Conservation (phyloP, 2,329 filamentous ascomycete species). For the Grosmannia huntii region DNA sequence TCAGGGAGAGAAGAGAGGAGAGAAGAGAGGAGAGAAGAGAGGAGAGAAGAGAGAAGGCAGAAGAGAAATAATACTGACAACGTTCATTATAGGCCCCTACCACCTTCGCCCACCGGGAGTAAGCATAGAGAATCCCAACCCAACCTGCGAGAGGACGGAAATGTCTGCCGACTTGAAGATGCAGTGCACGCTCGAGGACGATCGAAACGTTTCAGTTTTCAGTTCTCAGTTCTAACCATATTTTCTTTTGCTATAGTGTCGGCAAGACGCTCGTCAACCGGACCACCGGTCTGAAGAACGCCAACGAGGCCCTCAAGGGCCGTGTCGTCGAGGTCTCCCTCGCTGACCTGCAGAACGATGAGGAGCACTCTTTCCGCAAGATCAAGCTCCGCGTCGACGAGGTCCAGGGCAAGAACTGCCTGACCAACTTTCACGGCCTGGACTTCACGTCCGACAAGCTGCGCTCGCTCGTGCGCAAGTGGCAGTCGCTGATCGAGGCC, state of each 20-base stretch:
- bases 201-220: neutral
- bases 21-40: neutral
- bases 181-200: slow-evolving; percentile 13
- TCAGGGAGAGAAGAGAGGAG: neutral
- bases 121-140: slow-evolving; percentile 30
- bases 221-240: neutral
- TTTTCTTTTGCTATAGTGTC: slow-evolving; percentile 50
- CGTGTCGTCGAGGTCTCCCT: slow-evolving; percentile 98
- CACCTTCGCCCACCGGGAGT: slow-evolving; percentile 94
- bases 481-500: slow-evolving; percentile 98
- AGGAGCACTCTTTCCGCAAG: slow-evolving; percentile 99
- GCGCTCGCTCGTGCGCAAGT: slow-evolving; percentile 97
- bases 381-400: slow-evolving; percentile 97
- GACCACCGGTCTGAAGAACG: slow-evolving; percentile 99
- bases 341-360: slow-evolving; percentile 98
- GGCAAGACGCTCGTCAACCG: slow-evolving; percentile 99
- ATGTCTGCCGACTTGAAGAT: slow-evolving; percentile 8
- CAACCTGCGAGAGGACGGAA: neutral
- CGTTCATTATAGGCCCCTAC: slow-evolving; percentile 58
- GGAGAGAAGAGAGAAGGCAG: neutral
- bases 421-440: slow-evolving; percentile 99
- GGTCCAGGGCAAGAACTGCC: slow-evolving; percentile 99
- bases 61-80: neutral
- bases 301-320: slow-evolving; percentile 97
- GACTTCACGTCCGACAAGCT: slow-evolving; percentile 99